These are phyloP conservation scores for Rugonectria rugulosa DNA, from an alignment of 2,329 filamentous ascomycete species.

Conservation along the genomic window DNA sequence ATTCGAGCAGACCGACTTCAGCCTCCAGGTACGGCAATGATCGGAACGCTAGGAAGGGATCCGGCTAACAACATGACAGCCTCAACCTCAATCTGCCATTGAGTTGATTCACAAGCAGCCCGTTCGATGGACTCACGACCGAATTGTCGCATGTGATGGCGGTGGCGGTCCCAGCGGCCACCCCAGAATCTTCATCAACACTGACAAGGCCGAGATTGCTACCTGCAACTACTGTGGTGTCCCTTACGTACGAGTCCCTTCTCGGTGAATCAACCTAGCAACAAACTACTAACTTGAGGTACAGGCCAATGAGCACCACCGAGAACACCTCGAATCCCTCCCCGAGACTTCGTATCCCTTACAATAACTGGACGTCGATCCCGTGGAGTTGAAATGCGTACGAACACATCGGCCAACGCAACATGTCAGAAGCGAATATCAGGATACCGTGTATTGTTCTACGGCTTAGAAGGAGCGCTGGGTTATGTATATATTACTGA, in stretches of 20 bases:
- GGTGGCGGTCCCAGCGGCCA: conserved; percentile 91
- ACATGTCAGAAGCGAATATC: conserved; percentile 16
- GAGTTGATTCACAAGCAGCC: conserved; percentile 96
- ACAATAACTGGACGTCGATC: conserved; percentile 47
- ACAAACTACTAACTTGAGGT: not conserved
- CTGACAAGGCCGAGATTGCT: conserved; percentile 94
- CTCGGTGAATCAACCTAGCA: not conserved
- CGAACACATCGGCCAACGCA: conserved; percentile 20
- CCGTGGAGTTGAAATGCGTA: conserved; percentile 22
- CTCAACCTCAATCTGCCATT: conserved; percentile 88
- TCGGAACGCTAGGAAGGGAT: conserved; percentile 13
- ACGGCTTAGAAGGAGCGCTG: conserved; percentile 18
- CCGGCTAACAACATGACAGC: conserved; percentile 61
- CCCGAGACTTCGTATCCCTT: conserved; percentile 85
- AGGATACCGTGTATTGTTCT: conserved; percentile 24
- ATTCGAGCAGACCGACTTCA: conserved; percentile 97
- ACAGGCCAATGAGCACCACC: conserved; percentile 90
- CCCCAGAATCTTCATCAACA: conserved; percentile 95
- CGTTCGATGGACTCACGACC: conserved; percentile 87
- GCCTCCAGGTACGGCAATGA: conserved; percentile 74
- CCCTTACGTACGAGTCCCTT: conserved; percentile 77
- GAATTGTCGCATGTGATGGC: conserved; percentile 86
- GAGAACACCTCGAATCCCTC: conserved; percentile 82
- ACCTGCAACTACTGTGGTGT: conserved; percentile 92
- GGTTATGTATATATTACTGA: conserved; percentile 38